These are phyloP conservation scores for Neofusicoccum laricinum DNA, from an alignment of 2,329 filamentous ascomycete genomes.

Conservation along the genomic window DNA sequence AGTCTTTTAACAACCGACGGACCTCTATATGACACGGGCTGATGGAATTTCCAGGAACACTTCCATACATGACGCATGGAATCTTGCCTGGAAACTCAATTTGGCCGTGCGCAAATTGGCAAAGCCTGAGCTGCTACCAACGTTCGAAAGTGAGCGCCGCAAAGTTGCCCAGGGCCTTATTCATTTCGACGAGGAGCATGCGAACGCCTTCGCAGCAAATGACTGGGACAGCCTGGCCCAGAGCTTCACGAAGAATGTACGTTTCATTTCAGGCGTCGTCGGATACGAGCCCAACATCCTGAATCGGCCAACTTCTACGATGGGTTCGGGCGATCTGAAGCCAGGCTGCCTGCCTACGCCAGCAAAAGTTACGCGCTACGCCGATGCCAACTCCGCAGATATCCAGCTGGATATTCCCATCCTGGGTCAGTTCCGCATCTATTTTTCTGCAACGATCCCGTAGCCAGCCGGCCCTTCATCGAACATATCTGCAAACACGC, in stretches of 20 bases:
- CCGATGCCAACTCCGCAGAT: constrained; percentile 75
- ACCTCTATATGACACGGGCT: neutral
- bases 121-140: constrained; percentile 35
- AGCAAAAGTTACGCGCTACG: constrained; percentile 68
- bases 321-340: constrained; percentile 32
- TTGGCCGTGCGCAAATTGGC: constrained; percentile 37
- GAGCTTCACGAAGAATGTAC: constrained; percentile 68
- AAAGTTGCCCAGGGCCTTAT: constrained; percentile 45
- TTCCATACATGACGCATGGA: constrained; percentile 44
- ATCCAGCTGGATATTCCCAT: constrained; percentile 75
- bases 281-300: constrained; percentile 64
- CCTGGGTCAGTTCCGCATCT: constrained; percentile 73
- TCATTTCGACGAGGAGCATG: constrained; percentile 47
- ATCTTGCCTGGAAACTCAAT: constrained; percentile 45
- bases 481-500: constrained; percentile 57
- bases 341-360: constrained; percentile 56
- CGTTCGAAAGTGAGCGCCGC: constrained; percentile 41
- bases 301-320: constrained; percentile 55
- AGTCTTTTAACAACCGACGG: constrained; percentile 20
- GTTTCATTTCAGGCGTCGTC: constrained; percentile 70
- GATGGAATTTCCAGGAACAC: constrained; percentile 34
- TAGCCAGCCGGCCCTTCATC: constrained; percentile 56
- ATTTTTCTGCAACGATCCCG: constrained; percentile 64
- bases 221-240: constrained; percentile 62
- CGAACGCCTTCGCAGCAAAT: constrained; percentile 55